Evolutionary conservation across 495 filamentous ascomycete genomes (phyloP).

Genomic region (Neurospora sp.): DNA sequence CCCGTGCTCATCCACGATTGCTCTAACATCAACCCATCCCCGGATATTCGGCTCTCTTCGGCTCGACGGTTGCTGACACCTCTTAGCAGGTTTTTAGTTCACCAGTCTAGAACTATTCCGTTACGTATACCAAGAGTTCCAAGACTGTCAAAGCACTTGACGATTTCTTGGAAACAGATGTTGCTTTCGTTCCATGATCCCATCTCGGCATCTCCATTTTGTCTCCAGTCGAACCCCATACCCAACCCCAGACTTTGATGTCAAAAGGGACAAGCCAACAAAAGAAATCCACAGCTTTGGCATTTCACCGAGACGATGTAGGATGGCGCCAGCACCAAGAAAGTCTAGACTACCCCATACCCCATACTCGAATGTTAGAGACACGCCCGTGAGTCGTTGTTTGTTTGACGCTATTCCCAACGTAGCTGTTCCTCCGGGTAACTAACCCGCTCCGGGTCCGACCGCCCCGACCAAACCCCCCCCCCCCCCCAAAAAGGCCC

Average conservation of each 20-base stretch:
- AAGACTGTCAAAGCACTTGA: not conserved
- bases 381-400: not conserved
- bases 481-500: not conserved
- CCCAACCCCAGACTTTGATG: not conserved
- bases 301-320: not conserved
- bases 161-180: not conserved
- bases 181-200: not conserved
- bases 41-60: not conserved
- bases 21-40: not conserved
- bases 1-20: not conserved
- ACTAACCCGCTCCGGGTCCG: not conserved
- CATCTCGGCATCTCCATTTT: not conserved
- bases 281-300: not conserved
- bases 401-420: not conserved
- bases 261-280: not conserved
- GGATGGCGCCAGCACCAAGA: not conserved
- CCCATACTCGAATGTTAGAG: not conserved
- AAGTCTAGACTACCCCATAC: not conserved
- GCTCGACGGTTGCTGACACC: not conserved
- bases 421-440: not conserved
- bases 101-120: not conserved
- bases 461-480: not conserved
- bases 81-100: not conserved
- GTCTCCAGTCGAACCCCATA: not conserved
- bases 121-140: not conserved